Percentiles rank a stretch among this genome's conserved stretches.
These are phyloP conservation scores for Tolypocladium nubicola DNA, from an alignment of 2,329 filamentous ascomycete genomes.

Conservation along the genomic window DNA sequence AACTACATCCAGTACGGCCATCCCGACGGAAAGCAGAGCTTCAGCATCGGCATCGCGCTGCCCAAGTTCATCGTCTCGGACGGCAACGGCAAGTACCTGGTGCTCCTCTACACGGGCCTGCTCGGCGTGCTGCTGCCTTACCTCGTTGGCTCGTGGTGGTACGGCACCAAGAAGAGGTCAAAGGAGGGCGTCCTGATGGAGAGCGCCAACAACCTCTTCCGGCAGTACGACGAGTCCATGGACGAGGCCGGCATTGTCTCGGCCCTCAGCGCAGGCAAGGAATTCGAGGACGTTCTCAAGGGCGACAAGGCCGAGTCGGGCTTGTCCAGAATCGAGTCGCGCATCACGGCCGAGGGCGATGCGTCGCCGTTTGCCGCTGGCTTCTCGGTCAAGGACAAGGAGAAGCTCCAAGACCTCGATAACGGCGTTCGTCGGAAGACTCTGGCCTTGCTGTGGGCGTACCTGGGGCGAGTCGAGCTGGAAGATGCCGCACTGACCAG, in stretches of 20 bases:
- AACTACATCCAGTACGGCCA: conserved; percentile 96
- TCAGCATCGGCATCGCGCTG: conserved; percentile 93
- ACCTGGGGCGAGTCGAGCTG: conserved; percentile 79
- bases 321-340: conserved; percentile 74
- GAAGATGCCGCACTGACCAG: conserved; percentile 67
- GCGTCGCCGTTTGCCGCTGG: conserved; percentile 40
- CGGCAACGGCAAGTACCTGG: conserved; percentile 89
- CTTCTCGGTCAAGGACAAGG: conserved; percentile 63
- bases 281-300: conserved; percentile 68
- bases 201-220: conserved; percentile 90
- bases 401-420: conserved; percentile 70
- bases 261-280: conserved; percentile 75
- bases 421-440: conserved; percentile 74
- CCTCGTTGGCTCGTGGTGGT: conserved; percentile 96
- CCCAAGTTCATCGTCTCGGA: conserved; percentile 88
- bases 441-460: conserved; percentile 86
- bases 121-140: conserved; percentile 88
- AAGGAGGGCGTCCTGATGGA: conserved; percentile 90
- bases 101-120: conserved; percentile 78
- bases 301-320: conserved; percentile 72
- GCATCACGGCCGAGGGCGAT: conserved; percentile 54
- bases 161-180: conserved; percentile 84
- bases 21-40: conserved; percentile 95
- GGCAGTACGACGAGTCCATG: conserved; percentile 78
- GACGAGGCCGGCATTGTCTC: conserved; percentile 70